These are phyloP conservation scores for Coelastrella sp. DNA, from an alignment of 139 green algal genomes.

Conservation along the genomic window DNA sequence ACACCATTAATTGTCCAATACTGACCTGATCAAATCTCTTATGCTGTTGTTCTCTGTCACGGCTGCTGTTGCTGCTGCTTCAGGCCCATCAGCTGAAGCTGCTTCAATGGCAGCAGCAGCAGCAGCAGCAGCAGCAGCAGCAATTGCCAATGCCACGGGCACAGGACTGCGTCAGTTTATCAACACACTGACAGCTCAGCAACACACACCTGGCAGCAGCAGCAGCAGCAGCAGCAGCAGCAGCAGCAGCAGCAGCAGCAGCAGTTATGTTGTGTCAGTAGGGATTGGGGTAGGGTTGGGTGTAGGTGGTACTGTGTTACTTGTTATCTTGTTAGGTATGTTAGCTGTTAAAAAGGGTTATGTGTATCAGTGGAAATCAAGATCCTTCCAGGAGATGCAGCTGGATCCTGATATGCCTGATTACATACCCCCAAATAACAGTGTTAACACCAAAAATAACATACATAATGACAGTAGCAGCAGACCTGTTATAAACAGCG, in stretches of 20 bases:
- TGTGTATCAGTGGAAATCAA: constrained; percentile 24
- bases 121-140: constrained; percentile 1
- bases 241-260: constrained; percentile 29
- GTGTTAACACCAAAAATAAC: neutral
- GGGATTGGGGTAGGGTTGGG: constrained; percentile 11
- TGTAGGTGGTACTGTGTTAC: constrained; percentile 1
- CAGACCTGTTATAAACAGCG: neutral
- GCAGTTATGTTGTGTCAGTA: neutral
- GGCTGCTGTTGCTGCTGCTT: neutral
- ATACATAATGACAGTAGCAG: neutral
- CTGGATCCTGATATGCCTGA: constrained; percentile 3
- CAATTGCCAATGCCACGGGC: neutral
- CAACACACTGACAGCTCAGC: neutral
- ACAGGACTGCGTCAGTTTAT: neutral
- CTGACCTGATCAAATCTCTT: too few species aligned
- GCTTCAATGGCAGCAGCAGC: neutral
- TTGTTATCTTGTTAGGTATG: constrained; percentile 1
- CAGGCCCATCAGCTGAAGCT: too few species aligned
- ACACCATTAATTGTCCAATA: too few species aligned
- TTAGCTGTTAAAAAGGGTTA: constrained; percentile 13
- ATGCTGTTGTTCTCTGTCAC: neutral
- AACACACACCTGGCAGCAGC: neutral
- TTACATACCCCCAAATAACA: neutral
- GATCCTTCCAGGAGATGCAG: constrained; percentile 15
- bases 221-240: constrained; percentile 10